Evolutionary conservation across 805 yeast species (phyloP).

Genomic region (Ogataea methanolica): DNA sequence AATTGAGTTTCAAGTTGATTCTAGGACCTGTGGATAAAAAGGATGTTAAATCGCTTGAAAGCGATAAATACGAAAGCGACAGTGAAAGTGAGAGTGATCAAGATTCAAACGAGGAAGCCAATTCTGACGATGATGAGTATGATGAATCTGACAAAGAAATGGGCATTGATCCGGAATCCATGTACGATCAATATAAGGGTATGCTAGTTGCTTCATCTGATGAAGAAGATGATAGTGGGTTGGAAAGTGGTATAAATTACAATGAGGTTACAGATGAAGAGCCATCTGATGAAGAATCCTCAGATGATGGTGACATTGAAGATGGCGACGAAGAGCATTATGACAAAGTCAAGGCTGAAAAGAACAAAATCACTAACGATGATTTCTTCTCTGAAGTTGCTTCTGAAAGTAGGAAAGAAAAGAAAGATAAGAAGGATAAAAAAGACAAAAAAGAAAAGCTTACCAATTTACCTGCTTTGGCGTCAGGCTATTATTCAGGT

Average conservation of each 20-base stretch:
- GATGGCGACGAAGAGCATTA: constrained; percentile 26
- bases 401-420: constrained; percentile 15
- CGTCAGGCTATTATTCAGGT: constrained; percentile 80
- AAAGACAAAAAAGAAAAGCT: constrained; percentile 28
- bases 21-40: constrained; percentile 24
- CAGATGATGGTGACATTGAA: not conserved
- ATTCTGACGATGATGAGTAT: constrained; percentile 15
- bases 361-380: constrained; percentile 26
- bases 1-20: constrained; percentile 22
- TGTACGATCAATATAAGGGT: constrained; percentile 22
- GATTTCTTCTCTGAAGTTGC: constrained; percentile 35
- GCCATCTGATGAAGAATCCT: constrained; percentile 32
- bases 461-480: constrained; percentile 58
- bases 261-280: constrained; percentile 67
- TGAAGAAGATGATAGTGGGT: constrained; percentile 34
- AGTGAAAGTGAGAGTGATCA: constrained; percentile 9
- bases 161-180: constrained; percentile 14
- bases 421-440: constrained; percentile 22
- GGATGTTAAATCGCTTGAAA: constrained; percentile 21
- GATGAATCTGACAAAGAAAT: constrained; percentile 10
- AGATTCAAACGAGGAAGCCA: constrained; percentile 15
- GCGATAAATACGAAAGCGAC: constrained; percentile 2
- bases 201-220: constrained; percentile 41
- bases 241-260: constrained; percentile 36
- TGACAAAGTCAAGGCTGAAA: constrained; percentile 51